Evolutionary conservation across 257 asterid genomes (phyloP).

Genomic region (Lycium ferocissimum): DNA sequence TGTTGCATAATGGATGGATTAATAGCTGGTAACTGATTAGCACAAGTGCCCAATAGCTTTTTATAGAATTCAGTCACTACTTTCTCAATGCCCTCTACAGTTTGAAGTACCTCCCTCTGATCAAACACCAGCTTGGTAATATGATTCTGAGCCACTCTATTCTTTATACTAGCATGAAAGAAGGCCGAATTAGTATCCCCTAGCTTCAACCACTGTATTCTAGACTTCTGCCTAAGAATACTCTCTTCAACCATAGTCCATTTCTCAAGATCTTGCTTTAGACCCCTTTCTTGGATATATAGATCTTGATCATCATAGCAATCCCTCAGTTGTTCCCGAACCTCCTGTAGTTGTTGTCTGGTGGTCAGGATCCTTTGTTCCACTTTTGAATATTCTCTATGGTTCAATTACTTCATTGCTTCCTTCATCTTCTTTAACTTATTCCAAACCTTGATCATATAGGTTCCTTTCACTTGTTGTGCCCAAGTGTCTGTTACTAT

Average conservation of each 20-base stretch:
- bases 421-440: background rate
- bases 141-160: background rate
- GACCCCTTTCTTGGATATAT: background rate
- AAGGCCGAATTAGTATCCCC: background rate
- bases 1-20: background rate
- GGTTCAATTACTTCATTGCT: background rate
- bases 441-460: background rate
- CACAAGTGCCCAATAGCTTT: background rate
- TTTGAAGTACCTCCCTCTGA: background rate
- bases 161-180: background rate
- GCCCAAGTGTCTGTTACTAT: background rate
- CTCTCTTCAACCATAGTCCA: background rate
- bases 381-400: background rate
- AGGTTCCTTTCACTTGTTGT: background rate
- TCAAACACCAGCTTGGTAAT: background rate
- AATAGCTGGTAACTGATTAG: background rate
- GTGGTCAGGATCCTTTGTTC: background rate
- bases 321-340: background rate
- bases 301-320: background rate
- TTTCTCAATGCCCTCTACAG: background rate
- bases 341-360: background rate
- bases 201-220: background rate
- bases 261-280: background rate
- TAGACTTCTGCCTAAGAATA: background rate
- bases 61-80: background rate